These are phyloP conservation scores for Xylaria polymorpha DNA, from an alignment of 2,329 filamentous ascomycete species.

Conservation along the genomic window DNA sequence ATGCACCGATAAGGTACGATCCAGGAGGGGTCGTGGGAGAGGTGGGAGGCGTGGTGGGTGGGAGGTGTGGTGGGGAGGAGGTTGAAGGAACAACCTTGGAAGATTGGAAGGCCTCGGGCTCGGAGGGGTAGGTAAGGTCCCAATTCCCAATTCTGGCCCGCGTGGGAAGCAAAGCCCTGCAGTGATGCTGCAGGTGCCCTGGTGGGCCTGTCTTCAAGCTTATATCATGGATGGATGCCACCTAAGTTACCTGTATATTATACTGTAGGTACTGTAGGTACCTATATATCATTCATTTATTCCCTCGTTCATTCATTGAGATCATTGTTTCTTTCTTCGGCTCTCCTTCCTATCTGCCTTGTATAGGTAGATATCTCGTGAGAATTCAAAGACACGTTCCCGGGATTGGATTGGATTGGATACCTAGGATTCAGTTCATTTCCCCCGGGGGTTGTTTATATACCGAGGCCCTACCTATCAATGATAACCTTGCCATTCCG, in stretches of 20 bases:
- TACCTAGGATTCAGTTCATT: neutral
- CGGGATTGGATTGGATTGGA: neutral
- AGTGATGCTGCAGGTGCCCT: conserved; percentile 1
- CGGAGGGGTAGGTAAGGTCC: neutral
- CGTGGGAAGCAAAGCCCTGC: neutral
- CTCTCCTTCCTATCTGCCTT: no score
- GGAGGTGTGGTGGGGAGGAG: neutral
- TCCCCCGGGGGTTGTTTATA: neutral
- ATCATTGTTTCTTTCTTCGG: no score
- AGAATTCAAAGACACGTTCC: neutral
- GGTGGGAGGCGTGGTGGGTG: neutral
- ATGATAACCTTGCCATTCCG: no score
- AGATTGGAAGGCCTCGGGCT: neutral
- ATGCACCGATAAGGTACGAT: neutral
- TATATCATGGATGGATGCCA: no score
- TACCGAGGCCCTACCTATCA: no score
- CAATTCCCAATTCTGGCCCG: no score
- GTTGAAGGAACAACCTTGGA: no score
- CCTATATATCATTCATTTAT: neutral
- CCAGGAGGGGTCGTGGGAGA: neutral
- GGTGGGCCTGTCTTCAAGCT: neutral
- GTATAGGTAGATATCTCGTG: neutral
- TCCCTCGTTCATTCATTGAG: neutral
- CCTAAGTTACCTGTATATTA: neutral
- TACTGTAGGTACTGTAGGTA: neutral